Evolutionary conservation across 345 rosid genomes (phyloP), one percentile per base, ranked within the genome.

Genomic region (Eucalyptus curtisii): DNA sequence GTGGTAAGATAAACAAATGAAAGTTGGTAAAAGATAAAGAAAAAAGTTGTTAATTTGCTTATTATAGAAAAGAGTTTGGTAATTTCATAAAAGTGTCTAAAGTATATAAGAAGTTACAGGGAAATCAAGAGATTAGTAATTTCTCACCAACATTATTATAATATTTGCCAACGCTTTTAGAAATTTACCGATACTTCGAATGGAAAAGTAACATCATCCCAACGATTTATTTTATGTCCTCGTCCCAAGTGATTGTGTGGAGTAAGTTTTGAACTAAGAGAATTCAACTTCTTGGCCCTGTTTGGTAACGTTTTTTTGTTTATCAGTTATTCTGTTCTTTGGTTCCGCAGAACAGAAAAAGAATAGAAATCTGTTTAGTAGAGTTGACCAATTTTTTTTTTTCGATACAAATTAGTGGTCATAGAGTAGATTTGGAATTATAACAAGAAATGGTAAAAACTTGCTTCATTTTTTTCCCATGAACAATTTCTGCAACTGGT

Each of bases 291-390:
- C 33, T 12, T 13, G 68, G 5, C 10, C 57, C 25, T 52, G 0
- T 52, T 52, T 52, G 57, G 10, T 52, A 52, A 52, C 10, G 0
- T 19, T 3, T 52, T 52, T 52, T 52, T 0, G 25, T 8, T 52
- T 52, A 4, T 52, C 25, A 52, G 25, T 7, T 52, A 52, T 52
- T 52, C 57, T 52, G 19, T 52, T 52, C 10, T 52, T 52, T 19
- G 24, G 10, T 52, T 52, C 0, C 5, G 0, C 1, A 0, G 0
- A 52, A 52, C 1, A 52, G 2, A 52, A 52, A 52, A 52, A 2
- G 10, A 20, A 52, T 19, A 52, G 10, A 52, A 52, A 52, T 52
- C 20, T 10, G 0, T 52, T 52, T 19, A 10, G 57, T 52, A 20
- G 25, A 0, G 2, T 52, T 2, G 2, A 10, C 1, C 19, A 2